phyloP scores from a whole-genome alignment of 768 basidiomycete genomes.

The Mycena galericulata region DNA sequence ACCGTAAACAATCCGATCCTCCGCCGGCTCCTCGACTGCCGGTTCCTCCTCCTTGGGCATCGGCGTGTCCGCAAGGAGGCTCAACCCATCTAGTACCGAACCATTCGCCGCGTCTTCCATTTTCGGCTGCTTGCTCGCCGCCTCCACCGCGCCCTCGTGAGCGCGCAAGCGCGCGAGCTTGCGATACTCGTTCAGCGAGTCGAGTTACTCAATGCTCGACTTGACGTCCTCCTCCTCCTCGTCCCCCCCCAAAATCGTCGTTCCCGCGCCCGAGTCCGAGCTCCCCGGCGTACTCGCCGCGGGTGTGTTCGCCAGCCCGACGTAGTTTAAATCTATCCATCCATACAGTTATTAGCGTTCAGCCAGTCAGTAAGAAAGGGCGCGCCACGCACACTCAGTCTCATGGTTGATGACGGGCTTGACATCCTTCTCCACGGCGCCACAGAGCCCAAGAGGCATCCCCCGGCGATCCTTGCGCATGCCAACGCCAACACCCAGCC shows the following conservation, averaged over 20 bases:
- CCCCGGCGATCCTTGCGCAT: slow-evolving; percentile 40
- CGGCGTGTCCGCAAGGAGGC: slow-evolving; percentile 35
- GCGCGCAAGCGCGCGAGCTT: slow-evolving; percentile 82
- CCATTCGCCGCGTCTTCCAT: no score
- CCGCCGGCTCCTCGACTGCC: slow-evolving; percentile 43
- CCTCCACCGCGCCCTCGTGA: slow-evolving; percentile 56
- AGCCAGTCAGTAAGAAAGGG: no score
- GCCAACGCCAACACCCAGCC: slow-evolving; percentile 65
- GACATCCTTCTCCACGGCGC: slow-evolving; percentile 20
- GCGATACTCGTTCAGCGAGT: slow-evolving; percentile 77
- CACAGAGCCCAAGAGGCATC: slow-evolving; percentile 12
- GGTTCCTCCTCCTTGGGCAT: slow-evolving; percentile 40
- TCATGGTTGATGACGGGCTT: slow-evolving; percentile 64
- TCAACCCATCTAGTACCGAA: slow-evolving; percentile 35
- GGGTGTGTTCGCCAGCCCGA: slow-evolving; percentile 71
- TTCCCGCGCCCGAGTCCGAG: slow-evolving; percentile 62
- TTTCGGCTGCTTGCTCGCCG: slow-evolving; percentile 56
- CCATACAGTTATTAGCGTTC: no score
- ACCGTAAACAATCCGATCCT: slow-evolving; percentile 81
- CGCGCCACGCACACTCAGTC: slow-evolving; percentile 78
- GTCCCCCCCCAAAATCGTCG: slow-evolving; percentile 63
- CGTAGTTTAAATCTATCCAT: slow-evolving; percentile 89
- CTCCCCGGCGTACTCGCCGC: slow-evolving; percentile 58
- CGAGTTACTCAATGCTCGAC: slow-evolving; percentile 72
- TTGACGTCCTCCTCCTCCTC: slow-evolving; percentile 81